Conservation (phyloP, 83 land plant species). For the Thuja plicata region DNA sequence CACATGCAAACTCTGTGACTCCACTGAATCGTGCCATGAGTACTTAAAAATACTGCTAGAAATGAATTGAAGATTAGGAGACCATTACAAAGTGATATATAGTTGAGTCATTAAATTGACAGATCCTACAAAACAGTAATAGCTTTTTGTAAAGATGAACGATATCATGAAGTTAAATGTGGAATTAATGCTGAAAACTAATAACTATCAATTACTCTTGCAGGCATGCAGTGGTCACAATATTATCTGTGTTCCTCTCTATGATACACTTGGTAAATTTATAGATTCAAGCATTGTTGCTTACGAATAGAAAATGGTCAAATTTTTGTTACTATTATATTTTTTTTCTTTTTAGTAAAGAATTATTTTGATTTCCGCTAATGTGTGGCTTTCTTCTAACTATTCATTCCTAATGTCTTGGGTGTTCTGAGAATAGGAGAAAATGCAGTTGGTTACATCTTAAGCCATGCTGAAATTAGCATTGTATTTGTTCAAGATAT, state of each 20-base stretch:
- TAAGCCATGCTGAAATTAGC: slow-evolving; percentile 71
- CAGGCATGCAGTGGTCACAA: slow-evolving; percentile 78
- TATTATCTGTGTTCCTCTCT: slow-evolving; percentile 73
- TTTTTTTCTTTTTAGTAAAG: neutral
- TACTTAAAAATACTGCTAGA: neutral
- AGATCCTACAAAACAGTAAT: neutral
- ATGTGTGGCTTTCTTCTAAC: neutral
- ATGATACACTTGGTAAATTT: slow-evolving; percentile 75
- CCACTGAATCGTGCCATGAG: neutral
- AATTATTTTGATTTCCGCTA: neutral
- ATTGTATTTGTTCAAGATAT: slow-evolving; percentile 67
- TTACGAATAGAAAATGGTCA: neutral
- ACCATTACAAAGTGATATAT: neutral
- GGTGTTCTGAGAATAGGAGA: slow-evolving; percentile 36
- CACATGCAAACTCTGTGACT: neutral
- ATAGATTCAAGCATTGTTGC: neutral
- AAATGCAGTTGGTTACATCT: slow-evolving; percentile 62
- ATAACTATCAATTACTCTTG: slow-evolving; percentile 1
- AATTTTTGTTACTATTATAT: neutral
- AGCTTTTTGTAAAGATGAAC: neutral
- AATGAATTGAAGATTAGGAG: neutral
- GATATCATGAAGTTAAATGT: neutral
- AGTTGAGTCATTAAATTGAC: neutral
- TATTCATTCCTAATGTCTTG: neutral
- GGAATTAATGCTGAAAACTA: neutral